Evolutionary conservation across 2,329 filamentous ascomycete species (phyloP), one percentile per base, ranked within the genome.

Genomic region (Lachnellula suecica): DNA sequence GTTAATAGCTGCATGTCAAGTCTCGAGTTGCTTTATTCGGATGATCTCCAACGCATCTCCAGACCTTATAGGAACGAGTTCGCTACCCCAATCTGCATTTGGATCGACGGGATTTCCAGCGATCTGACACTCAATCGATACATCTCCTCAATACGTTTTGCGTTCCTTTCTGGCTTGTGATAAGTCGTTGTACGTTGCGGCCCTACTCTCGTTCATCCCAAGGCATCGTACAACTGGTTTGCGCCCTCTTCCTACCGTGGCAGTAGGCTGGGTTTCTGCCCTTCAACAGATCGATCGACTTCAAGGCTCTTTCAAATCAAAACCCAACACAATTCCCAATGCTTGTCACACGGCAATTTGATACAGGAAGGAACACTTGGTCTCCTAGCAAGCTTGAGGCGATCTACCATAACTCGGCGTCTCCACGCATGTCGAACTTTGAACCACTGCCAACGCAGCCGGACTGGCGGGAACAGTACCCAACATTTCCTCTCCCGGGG

Each of bases 391-490:
- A 69, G 62, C 63, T 69, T 53, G 65, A 66, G 53, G 62, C 61
- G 47, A 59, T 64, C 52, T 65, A 66, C 51, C 57, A 60, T n/a
- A 65, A 64, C 58, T 53, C 62, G 44, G 59, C 60, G 50, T 67
- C 66, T 62, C 62, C 66, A 62, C 67, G 67, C 59, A 70, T 69
- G 67, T 68, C 67, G 65, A 69, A 68, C 63, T 66, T 68, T 56
- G 67, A 68, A 24, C 57, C 63, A 58, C 56, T 68, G 49, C 43
- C 63, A 46, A 59, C 64, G 57, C 67, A 68, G 64, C 63, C 64
- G 58, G 66, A 68, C 59, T 70, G 67, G 67, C 66, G 64, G 58
- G 66, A 68, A 62, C 66, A 67, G 56, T 70, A 68, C 53, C 60
- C 64, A 35, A 47, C 61, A 38, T 68, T 64, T 49, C 54, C 61